Evolutionary conservation across 768 basidiomycete genomes (phyloP), one percentile per base, ranked within the genome.

Genomic region (Leccinum uliginosum): DNA sequence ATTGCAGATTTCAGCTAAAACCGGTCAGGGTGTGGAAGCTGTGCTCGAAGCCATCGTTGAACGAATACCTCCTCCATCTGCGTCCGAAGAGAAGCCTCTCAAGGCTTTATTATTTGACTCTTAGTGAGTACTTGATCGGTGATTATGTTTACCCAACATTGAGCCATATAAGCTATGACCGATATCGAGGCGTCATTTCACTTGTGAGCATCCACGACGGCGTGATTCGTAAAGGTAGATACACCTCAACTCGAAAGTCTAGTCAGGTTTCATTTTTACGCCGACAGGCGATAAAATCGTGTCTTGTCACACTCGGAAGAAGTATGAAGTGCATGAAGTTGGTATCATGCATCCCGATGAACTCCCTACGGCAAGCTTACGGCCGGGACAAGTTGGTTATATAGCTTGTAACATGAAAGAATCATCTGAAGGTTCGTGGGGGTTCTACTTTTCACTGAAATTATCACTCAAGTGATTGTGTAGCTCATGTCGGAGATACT

Each of bases 341-440:
- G 96, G 95, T 14, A 81, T 96, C 54, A 85, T 96, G 80, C 78
- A 94, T 68, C 95, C 96, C 4, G 89, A 92, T 66, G 92, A 96
- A 70, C 76, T 86, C n/a, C 79, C 89, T 12, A 89, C 87, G 0
- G 75, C 75, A 11, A 79, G 77, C 54, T 74, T 93, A 47, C 79
- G 80, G 55, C 82, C 89, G 34, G 91, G 91, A 6, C 91, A 93
- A 73, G 92, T 93, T 17, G 91, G 92, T 15, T 94, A 84, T 65
- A 81, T 92, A 55, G 89, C 93, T 1, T 98, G 96, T 72, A 96
- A 94, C 67, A 98, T 99, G 96, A 99, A 98, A 71, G 89, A 97
- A 63, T 90, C 91, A 10, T 84, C 89, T 14, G 93, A 98, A 78
- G 94, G 94, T 93, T 55, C 44, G 67, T 51, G 34, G 14, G 34